Evolutionary conservation across 2,329 filamentous ascomycete species (phyloP).

Genomic region (Mollisiaceae sp.): DNA sequence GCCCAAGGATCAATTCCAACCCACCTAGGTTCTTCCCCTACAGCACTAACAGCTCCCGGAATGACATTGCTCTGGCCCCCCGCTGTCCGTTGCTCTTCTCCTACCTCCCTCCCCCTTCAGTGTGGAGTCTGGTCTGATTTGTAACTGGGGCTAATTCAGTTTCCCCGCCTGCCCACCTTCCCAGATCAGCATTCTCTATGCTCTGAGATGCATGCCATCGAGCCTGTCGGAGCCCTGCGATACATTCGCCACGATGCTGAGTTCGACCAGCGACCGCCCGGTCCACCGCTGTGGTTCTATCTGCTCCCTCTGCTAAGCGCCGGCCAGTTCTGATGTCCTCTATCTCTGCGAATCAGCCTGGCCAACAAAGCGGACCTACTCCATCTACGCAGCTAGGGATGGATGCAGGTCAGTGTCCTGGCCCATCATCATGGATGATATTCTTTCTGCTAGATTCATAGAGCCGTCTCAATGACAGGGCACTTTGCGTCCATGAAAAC

Average conservation of each 20-base stretch:
- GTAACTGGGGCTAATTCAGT: not conserved
- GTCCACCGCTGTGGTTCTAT: not conserved
- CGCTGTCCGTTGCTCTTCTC: not conserved
- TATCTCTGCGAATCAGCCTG: slow-evolving; percentile 11
- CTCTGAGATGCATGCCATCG: not conserved
- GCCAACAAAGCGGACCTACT: not conserved
- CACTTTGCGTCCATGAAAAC: not conserved
- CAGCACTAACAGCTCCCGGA: not conserved
- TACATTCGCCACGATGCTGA: not conserved
- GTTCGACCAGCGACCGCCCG: not conserved
- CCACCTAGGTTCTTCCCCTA: not conserved
- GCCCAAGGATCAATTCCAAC: not conserved
- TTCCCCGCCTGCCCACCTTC: not conserved
- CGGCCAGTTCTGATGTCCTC: not conserved
- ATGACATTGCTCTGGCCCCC: not conserved
- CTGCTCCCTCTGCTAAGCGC: slow-evolving; percentile 4
- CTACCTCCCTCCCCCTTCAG: not conserved
- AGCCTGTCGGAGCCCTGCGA: slow-evolving; percentile 5
- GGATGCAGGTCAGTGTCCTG: not conserved
- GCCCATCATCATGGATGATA: not conserved
- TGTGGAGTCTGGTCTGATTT: not conserved
- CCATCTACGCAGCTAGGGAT: not conserved
- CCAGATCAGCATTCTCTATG: not conserved
- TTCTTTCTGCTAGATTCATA: not conserved
- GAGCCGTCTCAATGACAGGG: not conserved